Percentiles rank a stretch among this genome's conserved stretches.
These are phyloP conservation scores for Tricholoma matsutake DNA, from an alignment of 768 basidiomycete genomes.

Conservation along the genomic window DNA sequence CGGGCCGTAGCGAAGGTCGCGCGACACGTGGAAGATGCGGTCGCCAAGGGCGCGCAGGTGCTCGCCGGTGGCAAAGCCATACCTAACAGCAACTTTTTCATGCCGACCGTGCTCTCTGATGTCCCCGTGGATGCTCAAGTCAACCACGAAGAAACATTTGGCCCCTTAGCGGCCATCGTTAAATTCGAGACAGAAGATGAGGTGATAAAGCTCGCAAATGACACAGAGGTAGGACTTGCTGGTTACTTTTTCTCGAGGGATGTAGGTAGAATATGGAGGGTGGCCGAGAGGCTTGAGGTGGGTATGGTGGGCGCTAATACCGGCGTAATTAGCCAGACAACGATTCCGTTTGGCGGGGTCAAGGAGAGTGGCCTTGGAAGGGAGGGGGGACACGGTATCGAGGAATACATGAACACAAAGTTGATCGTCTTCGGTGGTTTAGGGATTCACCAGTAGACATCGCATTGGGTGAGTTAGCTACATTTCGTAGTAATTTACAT, in stretches of 20 bases:
- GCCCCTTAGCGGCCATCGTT: conserved; percentile 82
- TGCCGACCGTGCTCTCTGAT: conserved; percentile 86
- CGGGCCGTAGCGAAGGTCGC: conserved; percentile 85
- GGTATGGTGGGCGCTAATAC: conserved; percentile 90
- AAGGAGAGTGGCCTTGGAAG: conserved; percentile 85
- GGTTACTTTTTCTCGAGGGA: conserved; percentile 92
- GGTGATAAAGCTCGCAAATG: conserved; percentile 83
- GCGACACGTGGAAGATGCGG: conserved; percentile 84
- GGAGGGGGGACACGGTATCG: conserved; percentile 88
- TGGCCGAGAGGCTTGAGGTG: conserved; percentile 91
- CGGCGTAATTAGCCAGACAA: conserved; percentile 71
- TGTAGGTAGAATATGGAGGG: conserved; percentile 87
- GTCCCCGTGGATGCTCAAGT: conserved; percentile 68
- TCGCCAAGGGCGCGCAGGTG: conserved; percentile 80
- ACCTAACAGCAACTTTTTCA: conserved; percentile 64
- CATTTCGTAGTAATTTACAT: too few relatives aligned
- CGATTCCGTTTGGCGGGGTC: conserved; percentile 86
- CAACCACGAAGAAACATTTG: conserved; percentile 90
- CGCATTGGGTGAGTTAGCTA: too few relatives aligned
- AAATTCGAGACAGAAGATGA: conserved; percentile 95
- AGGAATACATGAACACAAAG: conserved; percentile 84
- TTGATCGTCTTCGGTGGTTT: conserved; percentile 79
- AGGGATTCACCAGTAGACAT: conserved; percentile 13
- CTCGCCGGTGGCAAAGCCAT: conserved; percentile 83
- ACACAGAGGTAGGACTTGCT: conserved; percentile 80